A percentile compares a stretch with the other conserved stretches of the same genome.
phyloP scores from a whole-genome alignment of 1,139 yeast genomes.

The Chernovozyma sophiae-reginae region DNA sequence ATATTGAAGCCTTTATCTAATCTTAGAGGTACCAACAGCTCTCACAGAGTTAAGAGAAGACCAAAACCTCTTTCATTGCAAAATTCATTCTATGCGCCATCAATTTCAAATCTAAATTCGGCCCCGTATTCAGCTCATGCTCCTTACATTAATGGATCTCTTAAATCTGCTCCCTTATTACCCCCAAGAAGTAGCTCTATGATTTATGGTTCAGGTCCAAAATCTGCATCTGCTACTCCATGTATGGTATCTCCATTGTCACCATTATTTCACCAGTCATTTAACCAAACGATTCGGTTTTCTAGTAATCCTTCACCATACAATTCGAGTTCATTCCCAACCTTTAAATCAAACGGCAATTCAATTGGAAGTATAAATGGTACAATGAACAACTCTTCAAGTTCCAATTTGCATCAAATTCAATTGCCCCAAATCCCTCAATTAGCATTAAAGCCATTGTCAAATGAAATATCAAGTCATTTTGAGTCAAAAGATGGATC shows the following conservation, averaged over 20 bases:
- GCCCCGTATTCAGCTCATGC: not conserved
- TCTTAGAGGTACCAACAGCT: not conserved
- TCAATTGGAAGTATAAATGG: no score
- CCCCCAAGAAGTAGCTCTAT: constrained; percentile 12
- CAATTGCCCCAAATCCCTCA: no score
- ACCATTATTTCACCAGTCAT: constrained; percentile 40
- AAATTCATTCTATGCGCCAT: constrained; percentile 23
- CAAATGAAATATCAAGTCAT: no score
- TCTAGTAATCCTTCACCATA: not conserved
- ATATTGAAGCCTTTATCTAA: constrained; percentile 1
- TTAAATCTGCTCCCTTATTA: constrained; percentile 6
- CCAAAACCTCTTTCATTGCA: constrained; percentile 41
- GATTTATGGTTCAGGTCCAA: constrained; percentile 14
- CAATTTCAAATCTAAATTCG: not conserved
- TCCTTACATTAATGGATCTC: constrained; percentile 1
- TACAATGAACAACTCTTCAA: no score
- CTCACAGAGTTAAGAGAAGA: constrained; percentile 23
- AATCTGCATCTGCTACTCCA: constrained; percentile 26
- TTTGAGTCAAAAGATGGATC: no score
- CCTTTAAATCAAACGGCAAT: not conserved
- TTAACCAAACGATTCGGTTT: constrained; percentile 21
- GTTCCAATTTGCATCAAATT: no score
- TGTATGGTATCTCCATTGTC: constrained; percentile 37
- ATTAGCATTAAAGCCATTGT: no score
- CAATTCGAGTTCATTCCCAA: not conserved